Percentiles rank a stretch among this genome's conserved stretches.
These are phyloP conservation scores for Ceratobasidium papillatum DNA, from an alignment of 1,284 basidiomycete species.

Conservation along the genomic window DNA sequence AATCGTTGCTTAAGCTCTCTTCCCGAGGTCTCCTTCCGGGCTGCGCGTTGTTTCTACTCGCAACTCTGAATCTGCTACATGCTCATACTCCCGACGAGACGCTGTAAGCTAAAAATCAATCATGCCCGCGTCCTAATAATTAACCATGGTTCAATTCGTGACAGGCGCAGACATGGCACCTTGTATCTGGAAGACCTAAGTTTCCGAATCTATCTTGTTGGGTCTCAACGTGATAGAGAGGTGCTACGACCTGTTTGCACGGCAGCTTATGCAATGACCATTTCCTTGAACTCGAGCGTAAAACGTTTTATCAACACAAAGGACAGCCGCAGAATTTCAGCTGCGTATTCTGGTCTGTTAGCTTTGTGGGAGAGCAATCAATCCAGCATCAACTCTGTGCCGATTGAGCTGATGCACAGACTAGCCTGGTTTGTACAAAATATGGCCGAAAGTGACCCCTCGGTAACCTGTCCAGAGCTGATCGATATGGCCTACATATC, in stretches of 20 bases:
- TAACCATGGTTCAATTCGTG: too few species aligned
- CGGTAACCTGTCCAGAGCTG: neutral
- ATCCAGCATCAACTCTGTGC: neutral
- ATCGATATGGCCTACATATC: neutral
- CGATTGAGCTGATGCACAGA: neutral
- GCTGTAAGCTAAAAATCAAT: neutral
- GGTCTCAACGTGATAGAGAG: neutral
- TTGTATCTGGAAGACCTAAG: neutral
- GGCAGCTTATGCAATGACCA: neutral
- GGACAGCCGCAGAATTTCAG: neutral
- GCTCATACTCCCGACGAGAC: neutral
- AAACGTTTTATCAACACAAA: neutral
- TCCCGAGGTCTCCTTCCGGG: neutral
- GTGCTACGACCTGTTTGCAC: neutral
- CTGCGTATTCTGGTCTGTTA: neutral
- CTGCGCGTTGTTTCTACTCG: neutral
- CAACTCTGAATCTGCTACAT: neutral
- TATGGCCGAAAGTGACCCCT: neutral
- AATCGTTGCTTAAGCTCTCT: neutral
- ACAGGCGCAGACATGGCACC: too few species aligned
- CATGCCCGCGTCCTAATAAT: too few species aligned
- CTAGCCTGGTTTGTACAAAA: neutral
- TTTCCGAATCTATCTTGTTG: neutral
- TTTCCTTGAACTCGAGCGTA: neutral
- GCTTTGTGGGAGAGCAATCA: neutral